phyloP scores from a whole-genome alignment of 2,329 filamentous ascomycete species.

The Ramichloridium luteum region DNA sequence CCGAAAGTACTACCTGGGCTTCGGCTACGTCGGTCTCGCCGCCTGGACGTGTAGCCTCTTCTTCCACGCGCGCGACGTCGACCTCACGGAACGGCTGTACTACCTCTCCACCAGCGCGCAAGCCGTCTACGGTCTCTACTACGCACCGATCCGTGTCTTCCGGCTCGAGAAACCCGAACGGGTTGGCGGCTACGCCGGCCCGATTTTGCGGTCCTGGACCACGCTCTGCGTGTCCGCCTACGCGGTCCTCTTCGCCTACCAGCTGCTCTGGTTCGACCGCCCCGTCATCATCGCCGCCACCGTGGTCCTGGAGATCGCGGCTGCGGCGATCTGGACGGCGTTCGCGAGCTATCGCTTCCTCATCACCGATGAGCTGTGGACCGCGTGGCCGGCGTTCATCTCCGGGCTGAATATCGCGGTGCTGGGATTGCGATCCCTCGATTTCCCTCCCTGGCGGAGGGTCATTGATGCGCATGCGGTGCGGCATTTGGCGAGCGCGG shows the following conservation, averaged over 20 bases:
- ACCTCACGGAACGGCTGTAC: constrained; percentile 77
- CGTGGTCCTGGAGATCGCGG: constrained; percentile 64
- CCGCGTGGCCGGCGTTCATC: constrained; percentile 75
- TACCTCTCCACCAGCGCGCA: constrained; percentile 86
- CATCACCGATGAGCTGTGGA: constrained; percentile 60
- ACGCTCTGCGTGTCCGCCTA: constrained; percentile 59
- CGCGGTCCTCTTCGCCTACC: constrained; percentile 61
- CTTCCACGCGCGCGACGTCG: constrained; percentile 82
- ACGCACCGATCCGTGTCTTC: constrained; percentile 67
- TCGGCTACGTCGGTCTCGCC: constrained; percentile 67
- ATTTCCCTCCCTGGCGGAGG: constrained; percentile 73
- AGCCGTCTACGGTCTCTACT: constrained; percentile 87
- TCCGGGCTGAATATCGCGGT: constrained; percentile 82
- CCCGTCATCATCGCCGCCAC: constrained; percentile 96
- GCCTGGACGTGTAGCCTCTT: constrained; percentile 79
- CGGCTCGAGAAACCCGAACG: too few relatives aligned
- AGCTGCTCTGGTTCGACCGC: constrained; percentile 82
- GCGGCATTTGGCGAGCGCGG: constrained; percentile 91
- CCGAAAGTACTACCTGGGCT: constrained; percentile 65
- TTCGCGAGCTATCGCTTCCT: constrained; percentile 67
- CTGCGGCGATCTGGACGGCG: constrained; percentile 73
- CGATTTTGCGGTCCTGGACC: constrained; percentile 61
- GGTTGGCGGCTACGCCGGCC: constrained; percentile 17
- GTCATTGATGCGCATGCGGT: constrained; percentile 83
- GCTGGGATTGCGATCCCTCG: constrained; percentile 89